phyloP scores from a whole-genome alignment of 305 asterid genomes.

The Solanum chacoense region DNA sequence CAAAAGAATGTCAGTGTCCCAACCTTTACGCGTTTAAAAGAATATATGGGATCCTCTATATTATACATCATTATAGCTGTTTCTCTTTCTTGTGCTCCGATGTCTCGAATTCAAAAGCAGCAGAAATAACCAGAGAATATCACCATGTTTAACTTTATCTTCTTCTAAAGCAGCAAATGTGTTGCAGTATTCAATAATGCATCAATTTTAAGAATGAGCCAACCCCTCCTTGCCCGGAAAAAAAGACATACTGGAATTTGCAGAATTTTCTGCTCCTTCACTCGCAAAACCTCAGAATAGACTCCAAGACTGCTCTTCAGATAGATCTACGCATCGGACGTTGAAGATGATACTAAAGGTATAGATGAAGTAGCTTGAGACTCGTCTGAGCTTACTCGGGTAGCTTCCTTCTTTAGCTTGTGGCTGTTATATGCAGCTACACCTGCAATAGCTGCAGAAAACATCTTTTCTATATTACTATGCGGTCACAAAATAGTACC shows the following conservation, averaged over 20 bases:
- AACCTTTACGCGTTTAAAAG: not conserved
- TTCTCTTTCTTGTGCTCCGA: not conserved
- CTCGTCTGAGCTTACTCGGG: constrained; percentile 17
- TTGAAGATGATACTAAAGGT: constrained; percentile 20
- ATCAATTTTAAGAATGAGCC: not conserved
- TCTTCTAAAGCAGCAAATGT: not conserved
- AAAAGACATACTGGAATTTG: not conserved
- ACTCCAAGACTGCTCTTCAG: not conserved
- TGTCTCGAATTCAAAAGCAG: not conserved
- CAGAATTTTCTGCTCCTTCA: not conserved
- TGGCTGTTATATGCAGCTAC: constrained; percentile 91
- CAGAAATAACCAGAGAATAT: not conserved
- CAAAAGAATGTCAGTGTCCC: not conserved
- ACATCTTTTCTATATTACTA: not conserved
- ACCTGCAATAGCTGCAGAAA: constrained; percentile 77
- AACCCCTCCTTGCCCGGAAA: not conserved
- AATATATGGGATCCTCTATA: not conserved
- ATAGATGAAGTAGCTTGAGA: constrained; percentile 14
- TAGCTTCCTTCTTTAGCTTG: constrained; percentile 82
- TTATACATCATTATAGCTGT: not conserved
- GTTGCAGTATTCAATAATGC: not conserved
- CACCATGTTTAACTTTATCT: not conserved
- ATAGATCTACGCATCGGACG: not conserved
- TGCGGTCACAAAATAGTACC: not conserved
- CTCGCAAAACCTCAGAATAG: not conserved